Percentiles rank a stretch among this genome's conserved stretches.
These are phyloP conservation scores for Neurospora cerealis DNA, from an alignment of 495 filamentous ascomycete species.

Conservation along the genomic window DNA sequence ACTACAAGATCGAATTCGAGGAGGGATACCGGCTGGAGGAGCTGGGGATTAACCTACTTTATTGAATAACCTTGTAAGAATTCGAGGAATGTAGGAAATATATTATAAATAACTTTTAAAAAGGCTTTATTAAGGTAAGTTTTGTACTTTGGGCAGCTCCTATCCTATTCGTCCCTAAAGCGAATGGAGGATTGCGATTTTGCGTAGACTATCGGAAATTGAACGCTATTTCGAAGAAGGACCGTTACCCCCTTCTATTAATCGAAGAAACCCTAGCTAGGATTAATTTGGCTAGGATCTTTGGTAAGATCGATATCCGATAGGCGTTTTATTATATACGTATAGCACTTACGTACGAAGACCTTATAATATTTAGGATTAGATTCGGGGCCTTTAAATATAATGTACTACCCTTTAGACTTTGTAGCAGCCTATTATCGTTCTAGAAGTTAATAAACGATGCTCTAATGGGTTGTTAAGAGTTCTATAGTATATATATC, in stretches of 20 bases:
- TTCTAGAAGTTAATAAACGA: constrained; percentile 25
- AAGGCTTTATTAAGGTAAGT: constrained; percentile 2
- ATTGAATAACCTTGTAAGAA: constrained; percentile 17
- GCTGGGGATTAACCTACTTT: constrained; percentile 7
- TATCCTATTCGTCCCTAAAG: constrained; percentile 30
- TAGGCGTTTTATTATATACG: constrained; percentile 10
- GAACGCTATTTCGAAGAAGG: constrained; percentile 33
- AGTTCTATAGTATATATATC: constrained; percentile 6
- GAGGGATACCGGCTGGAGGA: not conserved
- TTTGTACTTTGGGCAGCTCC: constrained; percentile 7
- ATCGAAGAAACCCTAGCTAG: constrained; percentile 31
- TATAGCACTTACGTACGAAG: constrained; percentile 17
- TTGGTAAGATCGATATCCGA: constrained; percentile 34
- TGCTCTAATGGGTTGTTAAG: constrained; percentile 10
- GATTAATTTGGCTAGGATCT: constrained; percentile 21
- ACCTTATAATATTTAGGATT: constrained; percentile 22
- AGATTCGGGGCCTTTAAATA: constrained; percentile 24
- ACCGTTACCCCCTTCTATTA: constrained; percentile 34
- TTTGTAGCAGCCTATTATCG: constrained; percentile 14
- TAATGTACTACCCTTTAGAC: constrained; percentile 23
- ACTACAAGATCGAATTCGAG: no score
- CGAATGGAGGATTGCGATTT: constrained; percentile 22
- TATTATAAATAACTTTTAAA: not conserved
- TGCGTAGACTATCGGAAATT: constrained; percentile 37
- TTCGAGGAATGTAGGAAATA: constrained; percentile 7